These are phyloP conservation scores for Dactylellina haptotyla DNA, from an alignment of 2,329 filamentous ascomycete species.

Conservation along the genomic window DNA sequence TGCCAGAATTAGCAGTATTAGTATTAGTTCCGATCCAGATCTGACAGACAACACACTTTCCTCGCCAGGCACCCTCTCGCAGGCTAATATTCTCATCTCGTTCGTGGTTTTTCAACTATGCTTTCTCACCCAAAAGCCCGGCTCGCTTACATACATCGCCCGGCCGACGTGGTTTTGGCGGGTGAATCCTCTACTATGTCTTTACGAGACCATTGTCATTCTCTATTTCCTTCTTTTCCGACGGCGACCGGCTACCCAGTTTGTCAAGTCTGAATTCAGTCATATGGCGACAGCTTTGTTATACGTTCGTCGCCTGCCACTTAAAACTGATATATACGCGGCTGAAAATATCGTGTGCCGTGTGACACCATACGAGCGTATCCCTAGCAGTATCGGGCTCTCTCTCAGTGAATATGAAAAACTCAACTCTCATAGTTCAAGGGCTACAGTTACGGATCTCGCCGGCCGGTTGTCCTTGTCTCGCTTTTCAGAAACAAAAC, in stretches of 20 bases:
- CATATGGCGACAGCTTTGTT: background rate
- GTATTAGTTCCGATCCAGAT: too few species aligned
- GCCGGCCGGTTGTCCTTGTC: too few species aligned
- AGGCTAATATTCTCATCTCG: constrained; percentile 3
- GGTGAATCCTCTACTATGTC: constrained; percentile 1
- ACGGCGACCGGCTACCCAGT: background rate
- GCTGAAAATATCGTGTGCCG: background rate
- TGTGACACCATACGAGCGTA: background rate
- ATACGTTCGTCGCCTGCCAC: background rate
- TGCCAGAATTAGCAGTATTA: too few species aligned
- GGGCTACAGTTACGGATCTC: too few species aligned
- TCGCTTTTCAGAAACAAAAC: too few species aligned
- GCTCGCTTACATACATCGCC: constrained; percentile 2
- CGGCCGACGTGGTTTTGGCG: constrained; percentile 8
- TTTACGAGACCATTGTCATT: constrained; percentile 6
- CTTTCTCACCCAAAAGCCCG: constrained; percentile 7
- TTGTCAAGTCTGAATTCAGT: background rate
- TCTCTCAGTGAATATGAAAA: too few species aligned
- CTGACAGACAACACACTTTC: background rate
- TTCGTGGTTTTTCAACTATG: background rate
- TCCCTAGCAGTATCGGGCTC: too few species aligned
- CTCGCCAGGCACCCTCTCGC: background rate
- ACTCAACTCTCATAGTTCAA: too few species aligned
- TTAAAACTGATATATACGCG: background rate
- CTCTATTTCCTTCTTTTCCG: constrained; percentile 1